These are phyloP conservation scores for Haematococcus sp. DNA, from an alignment of 139 green algal genomes.

Conservation along the genomic window DNA sequence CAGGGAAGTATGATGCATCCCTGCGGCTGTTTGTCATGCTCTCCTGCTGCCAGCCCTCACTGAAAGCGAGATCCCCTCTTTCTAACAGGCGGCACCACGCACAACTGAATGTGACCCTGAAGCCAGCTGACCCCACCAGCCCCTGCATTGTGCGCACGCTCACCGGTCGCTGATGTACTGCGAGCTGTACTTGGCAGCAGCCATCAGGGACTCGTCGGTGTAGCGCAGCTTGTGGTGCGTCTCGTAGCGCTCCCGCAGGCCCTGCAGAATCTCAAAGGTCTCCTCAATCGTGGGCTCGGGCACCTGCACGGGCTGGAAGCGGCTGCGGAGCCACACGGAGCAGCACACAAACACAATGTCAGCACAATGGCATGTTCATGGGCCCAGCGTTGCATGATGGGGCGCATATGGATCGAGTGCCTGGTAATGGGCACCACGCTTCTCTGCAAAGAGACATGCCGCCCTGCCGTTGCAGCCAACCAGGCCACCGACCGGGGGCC, in stretches of 20 bases:
- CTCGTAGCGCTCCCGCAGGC: conserved; percentile 8
- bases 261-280: conserved; percentile 92
- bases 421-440: too few species aligned
- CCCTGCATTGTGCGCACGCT: background rate
- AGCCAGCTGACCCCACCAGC: conserved; percentile 2
- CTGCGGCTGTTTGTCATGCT: too few species aligned
- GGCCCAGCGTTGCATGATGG: too few species aligned
- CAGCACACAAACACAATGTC: background rate
- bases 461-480: too few species aligned
- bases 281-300: conserved; percentile 97
- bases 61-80: too few species aligned
- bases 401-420: too few species aligned
- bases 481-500: too few species aligned
- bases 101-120: conserved; percentile 1
- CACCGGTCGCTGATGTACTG: conserved; percentile 95
- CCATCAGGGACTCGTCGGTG: conserved; percentile 92
- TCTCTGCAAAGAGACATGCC: too few species aligned
- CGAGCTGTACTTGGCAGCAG: conserved; percentile 86
- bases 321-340: conserved; percentile 30
- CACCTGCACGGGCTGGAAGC: conserved; percentile 87
- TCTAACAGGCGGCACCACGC: too few species aligned
- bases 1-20: too few species aligned
- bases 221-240: conserved; percentile 98
- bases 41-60: too few species aligned
- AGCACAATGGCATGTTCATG: background rate